Base-by-base conservation (phyloP, 2,329 filamentous ascomycete genomes). In the Aspergillus ochraceoroseus region DNA sequence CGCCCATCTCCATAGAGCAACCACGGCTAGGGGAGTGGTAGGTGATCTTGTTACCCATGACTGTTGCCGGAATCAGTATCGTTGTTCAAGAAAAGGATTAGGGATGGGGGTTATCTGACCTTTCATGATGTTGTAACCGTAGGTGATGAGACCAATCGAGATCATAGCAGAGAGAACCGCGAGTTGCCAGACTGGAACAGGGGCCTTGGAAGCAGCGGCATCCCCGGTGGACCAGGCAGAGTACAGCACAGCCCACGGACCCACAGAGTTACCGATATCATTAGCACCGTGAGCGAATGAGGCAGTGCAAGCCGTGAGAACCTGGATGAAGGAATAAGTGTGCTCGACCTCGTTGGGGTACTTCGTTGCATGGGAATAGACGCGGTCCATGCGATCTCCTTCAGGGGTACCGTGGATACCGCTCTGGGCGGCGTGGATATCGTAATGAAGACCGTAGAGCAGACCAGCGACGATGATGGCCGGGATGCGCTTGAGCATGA, bases 71-170 rank as follows among this genome's bases (percentile, higher is more conserved):
- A 33, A 38, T 51, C 44, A 54, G 48, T 47, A 48, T 41, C 11
- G 12, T 15, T 12, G 5, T 18, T 18, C 3, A 11, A n/a, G 23
- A 3, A n/a, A 7, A 49, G 4, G 7, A 8, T 4, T 12, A 14
- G 5, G n/a, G n/a, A n/a, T n/a, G n/a, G 13, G 4, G 18, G 9
- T 4, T 8, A 4, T 14, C 73, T 63, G 66, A 79, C 76, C 79
- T 70, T 85, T 86, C 83, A 87, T 87, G 67, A 87, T 87, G 71
- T 87, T 87, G 70, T 87, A 87, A 7, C 83, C 84, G 55, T 87
- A 87, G 9, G 83, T 87, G 57, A 81, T 71, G 42, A 87, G 72
- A 52, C 83, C 84, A 28, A 80, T 48, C 32, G 74, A 85, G 57
- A 87, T 80, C 26, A 71, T 77, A 1, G 71, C 61, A 17, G 79